Percentiles rank a stretch among this genome's conserved stretches.
Conservation (phyloP, 495 filamentous ascomycete species). For the Daldinia decipiens region DNA sequence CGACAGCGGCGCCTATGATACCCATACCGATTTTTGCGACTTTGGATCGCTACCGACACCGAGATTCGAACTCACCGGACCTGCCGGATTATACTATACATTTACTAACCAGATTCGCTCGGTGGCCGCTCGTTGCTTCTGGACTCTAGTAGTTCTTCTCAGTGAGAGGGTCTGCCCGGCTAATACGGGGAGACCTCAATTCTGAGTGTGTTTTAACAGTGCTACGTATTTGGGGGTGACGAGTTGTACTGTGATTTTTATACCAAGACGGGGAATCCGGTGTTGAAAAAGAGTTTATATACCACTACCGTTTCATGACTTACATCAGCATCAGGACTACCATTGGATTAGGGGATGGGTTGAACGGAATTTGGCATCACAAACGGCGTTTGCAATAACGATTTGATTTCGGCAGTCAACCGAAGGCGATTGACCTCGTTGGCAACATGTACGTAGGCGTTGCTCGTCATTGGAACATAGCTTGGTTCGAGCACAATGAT, state of each 20-base stretch:
- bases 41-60: constrained; percentile 24
- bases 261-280: constrained; percentile 42
- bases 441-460: constrained; percentile 45
- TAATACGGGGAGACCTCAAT: constrained; percentile 29
- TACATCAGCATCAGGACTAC: constrained; percentile 44
- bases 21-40: constrained; percentile 35
- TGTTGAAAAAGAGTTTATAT: constrained; percentile 45
- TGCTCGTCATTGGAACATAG: constrained; percentile 39
- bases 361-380: constrained; percentile 47
- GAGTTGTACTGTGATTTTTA: constrained; percentile 39
- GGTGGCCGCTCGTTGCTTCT: constrained; percentile 31
- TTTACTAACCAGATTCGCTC: constrained; percentile 22
- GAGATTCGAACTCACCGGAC: constrained; percentile 18
- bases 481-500: constrained; percentile 39
- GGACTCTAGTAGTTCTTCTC: constrained; percentile 25
- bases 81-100: constrained; percentile 16
- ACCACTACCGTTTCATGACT: constrained; percentile 45
- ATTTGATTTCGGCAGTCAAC: constrained; percentile 45
- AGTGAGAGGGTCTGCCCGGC: constrained; percentile 11
- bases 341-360: constrained; percentile 42
- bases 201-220: constrained; percentile 40
- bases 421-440: constrained; percentile 29
- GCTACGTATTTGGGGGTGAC: constrained; percentile 22
- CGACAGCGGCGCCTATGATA: constrained; percentile 39
- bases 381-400: constrained; percentile 45